These are phyloP conservation scores for Aurinia saxatilis DNA, from an alignment of 345 rosid species.

Conservation along the genomic window DNA sequence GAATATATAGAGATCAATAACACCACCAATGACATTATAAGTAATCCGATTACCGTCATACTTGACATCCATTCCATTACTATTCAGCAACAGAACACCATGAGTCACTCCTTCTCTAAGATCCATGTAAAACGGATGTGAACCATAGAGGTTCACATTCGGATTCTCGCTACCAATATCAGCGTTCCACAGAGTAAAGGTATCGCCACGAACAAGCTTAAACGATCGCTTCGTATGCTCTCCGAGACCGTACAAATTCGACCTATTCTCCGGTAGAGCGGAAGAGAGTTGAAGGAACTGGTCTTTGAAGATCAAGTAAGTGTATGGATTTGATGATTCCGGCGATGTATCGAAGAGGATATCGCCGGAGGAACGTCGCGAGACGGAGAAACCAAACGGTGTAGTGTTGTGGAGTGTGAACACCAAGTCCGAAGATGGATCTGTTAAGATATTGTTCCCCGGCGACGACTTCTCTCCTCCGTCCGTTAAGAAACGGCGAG, in stretches of 20 bases:
- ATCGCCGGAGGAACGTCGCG: slow-evolving; percentile 56
- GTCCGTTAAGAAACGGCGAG: slow-evolving; percentile 7
- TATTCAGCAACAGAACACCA: slow-evolving; percentile 56
- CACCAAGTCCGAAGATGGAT: slow-evolving; percentile 46
- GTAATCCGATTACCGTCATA: slow-evolving; percentile 52
- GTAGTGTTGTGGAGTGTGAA: slow-evolving; percentile 49
- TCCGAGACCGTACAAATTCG: slow-evolving; percentile 63
- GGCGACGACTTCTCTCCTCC: background rate
- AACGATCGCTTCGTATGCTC: slow-evolving; percentile 62
- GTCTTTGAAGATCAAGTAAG: slow-evolving; percentile 58
- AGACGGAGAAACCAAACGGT: slow-evolving; percentile 56
- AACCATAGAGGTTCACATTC: slow-evolving; percentile 60
- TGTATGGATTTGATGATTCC: slow-evolving; percentile 14
- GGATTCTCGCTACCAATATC: slow-evolving; percentile 32
- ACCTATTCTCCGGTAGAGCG: slow-evolving; percentile 38
- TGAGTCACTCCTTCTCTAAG: slow-evolving; percentile 52
- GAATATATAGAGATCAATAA: slow-evolving; percentile 58
- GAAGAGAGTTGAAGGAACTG: slow-evolving; percentile 67
- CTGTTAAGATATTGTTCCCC: slow-evolving; percentile 2
- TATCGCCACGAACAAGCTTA: slow-evolving; percentile 29
- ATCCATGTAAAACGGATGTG: slow-evolving; percentile 73
- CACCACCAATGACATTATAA: slow-evolving; percentile 56
- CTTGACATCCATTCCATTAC: slow-evolving; percentile 66
- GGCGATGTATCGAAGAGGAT: slow-evolving; percentile 51
- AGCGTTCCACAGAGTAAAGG: slow-evolving; percentile 57